Percentiles rank a stretch among this genome's conserved stretches.
Evolutionary conservation across 352 stramenopile species (phyloP).

Genomic region (Phytopythium boreale): DNA sequence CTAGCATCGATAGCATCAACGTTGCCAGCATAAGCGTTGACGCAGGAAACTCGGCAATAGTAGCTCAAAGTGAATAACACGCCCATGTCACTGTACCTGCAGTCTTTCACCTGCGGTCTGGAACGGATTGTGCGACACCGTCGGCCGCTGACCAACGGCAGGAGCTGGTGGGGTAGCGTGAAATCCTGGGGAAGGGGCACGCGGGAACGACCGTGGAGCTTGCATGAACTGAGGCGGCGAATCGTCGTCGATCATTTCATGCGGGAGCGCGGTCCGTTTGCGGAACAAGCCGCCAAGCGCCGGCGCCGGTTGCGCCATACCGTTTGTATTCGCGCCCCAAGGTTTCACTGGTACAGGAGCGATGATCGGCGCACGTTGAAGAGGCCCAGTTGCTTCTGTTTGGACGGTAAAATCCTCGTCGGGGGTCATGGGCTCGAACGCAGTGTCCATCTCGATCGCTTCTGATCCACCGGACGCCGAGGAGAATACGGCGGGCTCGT

Average conservation of each 20-base stretch:
- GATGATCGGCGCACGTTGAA: not conserved
- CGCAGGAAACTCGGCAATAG: not conserved
- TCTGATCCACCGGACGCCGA: not conserved
- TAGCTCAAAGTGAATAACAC: not conserved
- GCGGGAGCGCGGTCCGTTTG: conserved; percentile 20
- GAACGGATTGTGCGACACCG: conserved; percentile 44
- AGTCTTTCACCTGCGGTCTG: conserved; percentile 68
- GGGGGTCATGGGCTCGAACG: conserved; percentile 2
- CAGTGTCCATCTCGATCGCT: not conserved
- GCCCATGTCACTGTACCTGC: conserved; percentile 26
- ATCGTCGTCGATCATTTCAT: conserved; percentile 11
- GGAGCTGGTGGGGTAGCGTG: conserved; percentile 11
- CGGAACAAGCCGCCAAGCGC: conserved; percentile 35
- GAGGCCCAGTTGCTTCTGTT: not conserved
- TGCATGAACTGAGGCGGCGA: not conserved
- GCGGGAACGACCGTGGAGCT: conserved; percentile 7
- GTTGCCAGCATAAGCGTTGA: not conserved
- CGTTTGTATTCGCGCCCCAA: not conserved
- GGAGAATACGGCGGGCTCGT: not conserved
- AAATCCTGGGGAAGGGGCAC: conserved; percentile 16
- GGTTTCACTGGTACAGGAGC: not conserved
- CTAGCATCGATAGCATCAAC: conserved; percentile 11
- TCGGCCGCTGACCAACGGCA: conserved; percentile 11
- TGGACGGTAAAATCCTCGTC: not conserved
- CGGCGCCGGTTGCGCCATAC: not conserved